Percentiles rank a stretch among this genome's conserved stretches.
phyloP scores from a whole-genome alignment of 1,284 basidiomycete genomes.

The Pholiota adiposa region DNA sequence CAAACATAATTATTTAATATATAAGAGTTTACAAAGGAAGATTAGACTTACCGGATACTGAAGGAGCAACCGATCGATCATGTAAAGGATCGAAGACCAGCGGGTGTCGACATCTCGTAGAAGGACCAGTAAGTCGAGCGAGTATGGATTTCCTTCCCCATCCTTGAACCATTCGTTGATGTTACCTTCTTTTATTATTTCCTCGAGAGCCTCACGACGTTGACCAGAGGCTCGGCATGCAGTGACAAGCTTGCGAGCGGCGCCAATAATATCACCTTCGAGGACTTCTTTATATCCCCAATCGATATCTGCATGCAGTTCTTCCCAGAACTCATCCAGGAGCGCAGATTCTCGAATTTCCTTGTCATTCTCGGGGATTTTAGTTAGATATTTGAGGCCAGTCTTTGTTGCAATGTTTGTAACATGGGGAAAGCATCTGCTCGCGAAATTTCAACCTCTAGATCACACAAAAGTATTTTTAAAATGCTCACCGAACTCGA shows the following conservation, averaged over 20 bases:
- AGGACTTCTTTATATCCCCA: constrained; percentile 18
- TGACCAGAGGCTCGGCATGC: constrained; percentile 29
- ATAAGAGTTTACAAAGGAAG: not conserved
- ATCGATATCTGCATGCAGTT: too few relatives aligned
- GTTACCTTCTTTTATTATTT: constrained; percentile 26
- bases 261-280: constrained; percentile 25
- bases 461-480: not conserved
- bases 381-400: not conserved
- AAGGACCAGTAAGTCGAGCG: constrained; percentile 20
- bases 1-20: too few relatives aligned
- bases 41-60: constrained; percentile 27
- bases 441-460: not conserved
- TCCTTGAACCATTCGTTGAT: not conserved
- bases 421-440: constrained; percentile 39
- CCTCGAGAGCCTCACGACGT: constrained; percentile 25
- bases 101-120: constrained; percentile 30
- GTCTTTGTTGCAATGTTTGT: constrained; percentile 36
- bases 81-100: constrained; percentile 34
- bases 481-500: constrained; percentile 17
- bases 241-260: constrained; percentile 24
- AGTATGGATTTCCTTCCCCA: too few relatives aligned
- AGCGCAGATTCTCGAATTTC: too few relatives aligned
- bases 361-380: constrained; percentile 20
- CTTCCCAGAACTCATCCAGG: too few relatives aligned
- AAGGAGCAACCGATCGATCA: constrained; percentile 34